Percentiles rank a stretch among this genome's conserved stretches.
phyloP scores from a whole-genome alignment of 169 alveolate genomes.

The Plasmodium knowlesi region DNA sequence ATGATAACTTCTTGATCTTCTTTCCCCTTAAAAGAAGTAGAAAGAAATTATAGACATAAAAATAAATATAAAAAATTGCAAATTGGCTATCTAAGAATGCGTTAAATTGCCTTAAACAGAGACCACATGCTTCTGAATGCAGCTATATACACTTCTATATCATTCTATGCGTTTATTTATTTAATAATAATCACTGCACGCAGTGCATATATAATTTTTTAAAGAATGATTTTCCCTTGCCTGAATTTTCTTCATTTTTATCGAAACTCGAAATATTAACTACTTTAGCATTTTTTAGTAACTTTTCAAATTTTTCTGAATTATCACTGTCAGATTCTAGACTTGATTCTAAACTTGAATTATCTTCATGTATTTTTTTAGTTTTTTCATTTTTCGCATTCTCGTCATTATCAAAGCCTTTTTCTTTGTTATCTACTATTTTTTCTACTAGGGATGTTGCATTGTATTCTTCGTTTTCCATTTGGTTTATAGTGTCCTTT shows the following conservation, averaged over 20 bases:
- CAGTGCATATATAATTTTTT: not conserved
- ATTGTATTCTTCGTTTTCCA: slow-evolving; percentile 63
- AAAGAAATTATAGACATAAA: slow-evolving; percentile 14
- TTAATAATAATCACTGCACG: not conserved
- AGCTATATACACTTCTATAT: not conserved
- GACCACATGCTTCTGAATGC: not conserved
- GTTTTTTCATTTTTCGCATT: slow-evolving; percentile 11
- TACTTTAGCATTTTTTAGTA: slow-evolving; percentile 73
- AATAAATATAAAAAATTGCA: not conserved
- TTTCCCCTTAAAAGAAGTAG: slow-evolving; percentile 46
- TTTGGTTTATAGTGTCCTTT: slow-evolving; percentile 20
- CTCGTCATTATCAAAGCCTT: slow-evolving; percentile 5
- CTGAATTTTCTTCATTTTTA: slow-evolving; percentile 65
- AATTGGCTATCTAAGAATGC: not conserved
- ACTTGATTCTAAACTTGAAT: slow-evolving; percentile 65
- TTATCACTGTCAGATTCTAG: slow-evolving; percentile 74
- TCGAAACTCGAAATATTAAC: slow-evolving; percentile 50
- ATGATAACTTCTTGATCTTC: slow-evolving; percentile 23
- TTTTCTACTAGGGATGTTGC: slow-evolving; percentile 62
- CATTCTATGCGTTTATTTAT: not conserved
- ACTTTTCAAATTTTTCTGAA: slow-evolving; percentile 73
- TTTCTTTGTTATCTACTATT: slow-evolving; percentile 41
- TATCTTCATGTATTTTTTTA: not conserved
- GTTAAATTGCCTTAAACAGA: not conserved
- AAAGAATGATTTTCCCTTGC: slow-evolving; percentile 30